These are phyloP conservation scores for Letharia columbiana DNA, from an alignment of 495 filamentous ascomycete genomes.

Conservation along the genomic window DNA sequence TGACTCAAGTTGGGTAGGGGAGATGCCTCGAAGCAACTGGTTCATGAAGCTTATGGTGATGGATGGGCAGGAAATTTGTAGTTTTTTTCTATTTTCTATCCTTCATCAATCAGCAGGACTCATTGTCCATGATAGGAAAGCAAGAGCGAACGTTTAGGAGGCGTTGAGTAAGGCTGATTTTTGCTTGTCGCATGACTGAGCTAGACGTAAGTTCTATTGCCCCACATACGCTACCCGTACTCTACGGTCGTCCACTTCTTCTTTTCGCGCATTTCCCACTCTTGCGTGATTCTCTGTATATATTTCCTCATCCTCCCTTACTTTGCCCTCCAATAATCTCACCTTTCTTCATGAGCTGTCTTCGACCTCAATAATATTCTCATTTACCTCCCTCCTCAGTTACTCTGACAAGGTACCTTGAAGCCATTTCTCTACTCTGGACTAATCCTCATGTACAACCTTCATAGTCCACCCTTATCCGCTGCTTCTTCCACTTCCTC, in stretches of 20 bases:
- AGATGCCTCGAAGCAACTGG: background rate
- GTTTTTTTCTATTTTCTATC: background rate
- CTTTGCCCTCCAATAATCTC: background rate
- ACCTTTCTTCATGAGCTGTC: background rate
- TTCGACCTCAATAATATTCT: background rate
- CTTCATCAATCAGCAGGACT: background rate
- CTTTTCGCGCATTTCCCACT: background rate
- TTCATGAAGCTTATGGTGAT: background rate
- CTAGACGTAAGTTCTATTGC: background rate
- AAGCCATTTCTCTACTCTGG: background rate
- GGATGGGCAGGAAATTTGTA: background rate
- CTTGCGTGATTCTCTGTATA: background rate
- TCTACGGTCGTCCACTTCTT: background rate
- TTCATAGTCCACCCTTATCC: slow-evolving; percentile 7
- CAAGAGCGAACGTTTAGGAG: background rate
- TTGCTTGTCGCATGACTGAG: background rate
- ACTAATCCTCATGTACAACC: slow-evolving; percentile 10
- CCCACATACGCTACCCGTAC: slow-evolving; percentile 1
- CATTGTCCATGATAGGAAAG: background rate
- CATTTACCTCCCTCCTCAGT: background rate
- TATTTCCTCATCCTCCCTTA: background rate
- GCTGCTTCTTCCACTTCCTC: slow-evolving; percentile 15
- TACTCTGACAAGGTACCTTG: background rate
- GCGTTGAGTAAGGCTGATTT: background rate
- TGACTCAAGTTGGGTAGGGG: background rate